Base-by-base conservation (phyloP, 306 rosid species). In the Vigna nakashimae region DNA sequence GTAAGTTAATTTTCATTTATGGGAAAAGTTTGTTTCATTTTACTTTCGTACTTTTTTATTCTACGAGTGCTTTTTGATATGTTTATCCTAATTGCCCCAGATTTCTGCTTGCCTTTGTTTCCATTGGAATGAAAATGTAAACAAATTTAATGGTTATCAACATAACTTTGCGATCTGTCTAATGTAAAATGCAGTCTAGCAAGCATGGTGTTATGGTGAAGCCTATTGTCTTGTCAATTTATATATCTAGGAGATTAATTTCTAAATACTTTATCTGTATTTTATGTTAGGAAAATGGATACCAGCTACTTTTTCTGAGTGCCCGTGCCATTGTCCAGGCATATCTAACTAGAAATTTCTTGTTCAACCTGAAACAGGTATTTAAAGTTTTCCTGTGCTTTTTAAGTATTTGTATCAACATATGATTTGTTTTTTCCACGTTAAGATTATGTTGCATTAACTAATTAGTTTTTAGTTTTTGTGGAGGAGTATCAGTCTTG, bases 281-380 rank as follows among this genome's bases (percentile, higher is more conserved):
- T 76, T 79, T 49, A 49, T 80, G 50, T 34, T 96, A 95, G 98
- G 99, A 96, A 88, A 96, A 96, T 87, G 99, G 99, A 76, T 96
- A 96, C 88, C 99, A 96, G 84, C 91, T 96, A 53, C 89, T 96
- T 60, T 96, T 96, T 87, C 86, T 96, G 80, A 96, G 99, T 85
- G 99, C 99, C 17, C 98, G 99, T 26, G 99, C 99, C 58, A 96
- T 96, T 65, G 95, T 95, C 71, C 99, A 95, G 83, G 98, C 99
- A 18, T 96, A 96, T 88, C 82, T 96, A 15, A 96, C 99, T 24
- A 83, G 99, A 83, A 96, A 85, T 76, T 96, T 96, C 87, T 75
- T 96, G 79, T 77, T 88, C 78, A 93, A 89, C 83, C 69, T 89
- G 72, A 91, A 93, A 85, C 98, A 93, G 93, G 96, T 92, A 86